phyloP scores from a whole-genome alignment of 176 grass and related monocot species.

The Bromus sterilis region DNA sequence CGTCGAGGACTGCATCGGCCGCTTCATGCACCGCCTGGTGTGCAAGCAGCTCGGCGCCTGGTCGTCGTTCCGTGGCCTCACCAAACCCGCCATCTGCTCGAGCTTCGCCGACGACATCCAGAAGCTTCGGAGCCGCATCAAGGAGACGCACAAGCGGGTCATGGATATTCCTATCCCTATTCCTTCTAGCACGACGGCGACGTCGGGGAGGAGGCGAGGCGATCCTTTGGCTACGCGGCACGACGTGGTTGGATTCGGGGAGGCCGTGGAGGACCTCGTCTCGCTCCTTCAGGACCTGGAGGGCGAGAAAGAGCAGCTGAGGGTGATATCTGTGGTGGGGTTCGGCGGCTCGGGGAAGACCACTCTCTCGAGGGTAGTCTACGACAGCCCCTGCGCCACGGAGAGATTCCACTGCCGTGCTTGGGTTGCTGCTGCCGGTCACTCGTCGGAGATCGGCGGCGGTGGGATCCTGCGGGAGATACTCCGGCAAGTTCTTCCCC shows the following conservation, averaged over 20 bases:
- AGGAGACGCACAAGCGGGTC: not conserved
- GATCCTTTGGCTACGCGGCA: not conserved
- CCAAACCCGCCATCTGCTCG: not conserved
- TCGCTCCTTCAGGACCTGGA: not conserved
- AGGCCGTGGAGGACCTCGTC: not conserved
- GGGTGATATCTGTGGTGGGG: conserved; percentile 9
- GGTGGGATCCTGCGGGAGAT: not conserved
- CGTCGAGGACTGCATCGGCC: conserved; percentile 1
- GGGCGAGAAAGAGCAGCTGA: not conserved
- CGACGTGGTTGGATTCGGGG: not conserved
- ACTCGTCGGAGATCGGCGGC: not conserved
- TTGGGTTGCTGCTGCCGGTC: not conserved
- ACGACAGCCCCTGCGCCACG: not conserved
- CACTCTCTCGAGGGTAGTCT: not conserved
- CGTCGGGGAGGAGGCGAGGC: not conserved
- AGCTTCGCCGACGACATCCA: not conserved
- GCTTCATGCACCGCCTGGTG: not conserved
- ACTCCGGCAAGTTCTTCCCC: not conserved
- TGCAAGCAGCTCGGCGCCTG: not conserved
- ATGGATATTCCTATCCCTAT: not conserved
- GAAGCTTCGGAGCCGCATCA: not conserved
- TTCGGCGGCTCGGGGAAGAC: conserved; percentile 17
- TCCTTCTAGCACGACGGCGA: not conserved
- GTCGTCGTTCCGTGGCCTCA: not conserved
- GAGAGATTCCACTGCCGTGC: not conserved